These are phyloP conservation scores for Komagataella pseudopastoris DNA, from an alignment of 805 yeast species.

Conservation along the genomic window DNA sequence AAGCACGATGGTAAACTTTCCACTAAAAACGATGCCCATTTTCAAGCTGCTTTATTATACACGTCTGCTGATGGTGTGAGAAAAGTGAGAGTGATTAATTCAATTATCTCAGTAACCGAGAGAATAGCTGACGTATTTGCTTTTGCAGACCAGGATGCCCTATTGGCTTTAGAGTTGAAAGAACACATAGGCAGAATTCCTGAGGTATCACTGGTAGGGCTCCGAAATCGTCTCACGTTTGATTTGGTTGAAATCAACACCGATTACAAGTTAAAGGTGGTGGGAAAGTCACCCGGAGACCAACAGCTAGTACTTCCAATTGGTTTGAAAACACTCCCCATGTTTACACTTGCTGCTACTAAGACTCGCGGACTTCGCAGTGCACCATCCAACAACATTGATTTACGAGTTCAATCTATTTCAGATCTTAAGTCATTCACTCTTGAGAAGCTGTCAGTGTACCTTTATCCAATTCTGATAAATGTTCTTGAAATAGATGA, in stretches of 20 bases:
- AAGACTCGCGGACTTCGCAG: slow-evolving; percentile 53
- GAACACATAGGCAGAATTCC: slow-evolving; percentile 27
- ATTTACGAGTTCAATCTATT: slow-evolving; percentile 46
- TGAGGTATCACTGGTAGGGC: slow-evolving; percentile 21
- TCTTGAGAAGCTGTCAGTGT: slow-evolving; percentile 41
- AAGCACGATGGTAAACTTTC: slow-evolving; percentile 65
- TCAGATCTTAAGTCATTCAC: slow-evolving; percentile 38
- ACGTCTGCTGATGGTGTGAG: slow-evolving; percentile 67
- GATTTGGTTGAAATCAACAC: slow-evolving; percentile 44
- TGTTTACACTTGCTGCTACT: slow-evolving; percentile 52
- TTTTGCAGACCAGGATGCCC: slow-evolving; percentile 67
- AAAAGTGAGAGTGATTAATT: slow-evolving; percentile 77
- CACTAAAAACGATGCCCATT: slow-evolving; percentile 65
- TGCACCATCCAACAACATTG: slow-evolving; percentile 36
- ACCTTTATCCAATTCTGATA: slow-evolving; percentile 70
- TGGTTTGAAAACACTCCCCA: slow-evolving; percentile 57
- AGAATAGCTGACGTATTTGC: slow-evolving; percentile 61
- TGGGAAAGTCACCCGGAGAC: slow-evolving; percentile 28
- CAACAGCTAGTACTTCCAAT: slow-evolving; percentile 74
- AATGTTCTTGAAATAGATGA: slow-evolving; percentile 55
- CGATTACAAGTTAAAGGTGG: slow-evolving; percentile 37
- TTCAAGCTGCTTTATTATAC: slow-evolving; percentile 82
- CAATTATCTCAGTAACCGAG: slow-evolving; percentile 70
- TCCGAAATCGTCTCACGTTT: slow-evolving; percentile 15
- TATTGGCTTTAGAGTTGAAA: slow-evolving; percentile 37